Conservation (phyloP, 495 filamentous ascomycete species). For the Penicillium arizonense region DNA sequence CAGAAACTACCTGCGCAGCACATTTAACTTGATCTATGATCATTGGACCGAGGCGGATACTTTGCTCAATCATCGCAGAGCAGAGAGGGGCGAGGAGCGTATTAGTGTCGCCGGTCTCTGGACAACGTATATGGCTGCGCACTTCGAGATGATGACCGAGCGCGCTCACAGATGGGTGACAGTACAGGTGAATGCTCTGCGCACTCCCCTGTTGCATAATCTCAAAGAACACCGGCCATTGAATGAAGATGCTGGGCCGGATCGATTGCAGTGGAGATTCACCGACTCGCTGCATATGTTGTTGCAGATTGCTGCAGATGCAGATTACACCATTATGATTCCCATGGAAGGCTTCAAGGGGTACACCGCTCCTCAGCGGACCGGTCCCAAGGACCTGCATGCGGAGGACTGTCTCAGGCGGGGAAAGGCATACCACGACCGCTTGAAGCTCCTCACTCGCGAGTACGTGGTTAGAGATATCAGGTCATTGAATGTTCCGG, state of each 20-base stretch:
- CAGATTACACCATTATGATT: constrained; percentile 25
- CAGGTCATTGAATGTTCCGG: too few species aligned
- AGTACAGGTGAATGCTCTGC: constrained; percentile 19
- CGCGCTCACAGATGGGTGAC: constrained; percentile 31
- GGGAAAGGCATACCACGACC: constrained; percentile 6
- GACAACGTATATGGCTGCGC: constrained; percentile 23
- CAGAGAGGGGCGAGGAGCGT: neutral
- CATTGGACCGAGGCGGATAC: constrained; percentile 22
- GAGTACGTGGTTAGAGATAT: neutral
- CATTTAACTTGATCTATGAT: constrained; percentile 28
- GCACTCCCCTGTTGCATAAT: constrained; percentile 13
- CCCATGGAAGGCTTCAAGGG: constrained; percentile 26
- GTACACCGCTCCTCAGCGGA: constrained; percentile 1
- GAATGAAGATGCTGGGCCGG: neutral
- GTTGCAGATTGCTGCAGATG: constrained; percentile 14
- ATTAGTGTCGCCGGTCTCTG: constrained; percentile 25
- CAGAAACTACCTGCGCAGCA: constrained; percentile 21
- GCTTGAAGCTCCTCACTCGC: constrained; percentile 10
- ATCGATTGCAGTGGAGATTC: constrained; percentile 15
- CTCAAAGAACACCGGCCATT: neutral
- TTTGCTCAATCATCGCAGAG: constrained; percentile 10
- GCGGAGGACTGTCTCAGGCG: constrained; percentile 1
- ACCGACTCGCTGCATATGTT: constrained; percentile 26
- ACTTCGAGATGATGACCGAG: constrained; percentile 26
- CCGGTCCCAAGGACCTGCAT: neutral